These are phyloP conservation scores for Tolypocladium cylindrosporum DNA, from an alignment of 2,329 filamentous ascomycete genomes.

Conservation along the genomic window DNA sequence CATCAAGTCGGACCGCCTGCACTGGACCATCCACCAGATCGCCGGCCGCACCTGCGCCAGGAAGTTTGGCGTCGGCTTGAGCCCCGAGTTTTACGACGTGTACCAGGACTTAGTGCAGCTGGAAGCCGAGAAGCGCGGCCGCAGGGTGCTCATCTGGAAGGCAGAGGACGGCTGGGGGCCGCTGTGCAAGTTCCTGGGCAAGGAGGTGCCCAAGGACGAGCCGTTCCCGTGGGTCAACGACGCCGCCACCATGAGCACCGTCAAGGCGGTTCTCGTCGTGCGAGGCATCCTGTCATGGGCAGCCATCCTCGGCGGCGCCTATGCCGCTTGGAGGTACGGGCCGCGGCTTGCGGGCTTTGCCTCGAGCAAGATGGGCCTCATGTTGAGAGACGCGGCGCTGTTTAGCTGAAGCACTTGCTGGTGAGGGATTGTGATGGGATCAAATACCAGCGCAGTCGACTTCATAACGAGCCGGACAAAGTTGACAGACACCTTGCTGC, in stretches of 20 bases:
- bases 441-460: neutral
- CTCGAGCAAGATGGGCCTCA: neutral
- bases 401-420: neutral
- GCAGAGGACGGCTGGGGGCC: slow-evolving; percentile 31
- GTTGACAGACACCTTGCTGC: neutral
- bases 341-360: slow-evolving; percentile 1
- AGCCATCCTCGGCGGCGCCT: slow-evolving; percentile 2
- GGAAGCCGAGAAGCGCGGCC: slow-evolving; percentile 18
- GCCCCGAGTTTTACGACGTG: slow-evolving; percentile 9
- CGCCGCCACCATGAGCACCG: slow-evolving; percentile 5
- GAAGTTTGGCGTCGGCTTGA: slow-evolving; percentile 5
- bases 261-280: slow-evolving; percentile 6
- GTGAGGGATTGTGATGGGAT: too few species aligned
- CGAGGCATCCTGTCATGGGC: slow-evolving; percentile 8
- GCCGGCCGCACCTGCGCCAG: neutral
- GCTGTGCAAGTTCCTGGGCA: slow-evolving; percentile 29
- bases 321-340: slow-evolving; percentile 4
- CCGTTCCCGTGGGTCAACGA: slow-evolving; percentile 25
- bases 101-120: slow-evolving; percentile 14
- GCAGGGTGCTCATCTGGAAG: slow-evolving; percentile 14
- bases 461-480: neutral
- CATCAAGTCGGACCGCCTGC: slow-evolving; percentile 17
- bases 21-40: slow-evolving; percentile 13
- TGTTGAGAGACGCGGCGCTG: neutral
- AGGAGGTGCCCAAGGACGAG: slow-evolving; percentile 17